Evolutionary conservation across 2,329 filamentous ascomycete genomes (phyloP).

Genomic region (Fusarium sp.): DNA sequence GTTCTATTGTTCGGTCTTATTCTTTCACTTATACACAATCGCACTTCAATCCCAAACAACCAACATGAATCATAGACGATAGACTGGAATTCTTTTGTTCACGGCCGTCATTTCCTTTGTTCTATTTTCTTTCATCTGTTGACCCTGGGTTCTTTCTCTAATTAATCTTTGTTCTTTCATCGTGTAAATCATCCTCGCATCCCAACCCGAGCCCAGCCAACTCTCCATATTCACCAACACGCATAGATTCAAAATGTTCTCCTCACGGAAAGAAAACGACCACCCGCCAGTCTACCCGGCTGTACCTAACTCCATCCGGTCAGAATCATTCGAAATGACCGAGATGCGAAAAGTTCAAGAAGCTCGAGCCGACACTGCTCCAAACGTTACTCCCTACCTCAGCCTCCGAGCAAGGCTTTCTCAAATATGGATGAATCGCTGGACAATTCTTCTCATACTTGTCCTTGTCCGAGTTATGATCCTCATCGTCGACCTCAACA

Average conservation of each 20-base stretch:
- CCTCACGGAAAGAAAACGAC: conserved; percentile 48
- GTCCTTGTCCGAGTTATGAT: conserved; percentile 85
- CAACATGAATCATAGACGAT: conserved; percentile 44
- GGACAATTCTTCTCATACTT: conserved; percentile 90
- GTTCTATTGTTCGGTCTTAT: conserved; percentile 30
- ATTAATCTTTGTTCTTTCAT: conserved; percentile 26
- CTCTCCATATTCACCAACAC: conserved; percentile 36
- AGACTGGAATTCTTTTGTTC: conserved; percentile 32
- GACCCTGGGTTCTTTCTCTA: conserved; percentile 23
- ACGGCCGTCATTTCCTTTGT: conserved; percentile 36
- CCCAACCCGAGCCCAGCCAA: conserved; percentile 2
- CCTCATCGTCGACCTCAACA: conserved; percentile 76
- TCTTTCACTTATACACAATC: conserved; percentile 26
- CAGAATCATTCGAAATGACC: conserved; percentile 52
- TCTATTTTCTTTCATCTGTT: conserved; percentile 26
- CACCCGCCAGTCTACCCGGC: conserved; percentile 49
- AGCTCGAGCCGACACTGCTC: conserved; percentile 66
- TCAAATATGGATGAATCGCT: conserved; percentile 97
- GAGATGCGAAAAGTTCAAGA: conserved; percentile 48
- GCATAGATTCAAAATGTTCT: conserved; percentile 52
- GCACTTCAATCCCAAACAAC: conserved; percentile 24
- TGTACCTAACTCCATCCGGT: conserved; percentile 52
- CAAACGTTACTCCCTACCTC: conserved; percentile 88
- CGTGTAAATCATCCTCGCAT: conserved; percentile 21
- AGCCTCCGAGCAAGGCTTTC: conserved; percentile 89